Percentiles rank a stretch among this genome's conserved stretches.
phyloP scores from a whole-genome alignment of 768 basidiomycete species.

The Collybia sordida region DNA sequence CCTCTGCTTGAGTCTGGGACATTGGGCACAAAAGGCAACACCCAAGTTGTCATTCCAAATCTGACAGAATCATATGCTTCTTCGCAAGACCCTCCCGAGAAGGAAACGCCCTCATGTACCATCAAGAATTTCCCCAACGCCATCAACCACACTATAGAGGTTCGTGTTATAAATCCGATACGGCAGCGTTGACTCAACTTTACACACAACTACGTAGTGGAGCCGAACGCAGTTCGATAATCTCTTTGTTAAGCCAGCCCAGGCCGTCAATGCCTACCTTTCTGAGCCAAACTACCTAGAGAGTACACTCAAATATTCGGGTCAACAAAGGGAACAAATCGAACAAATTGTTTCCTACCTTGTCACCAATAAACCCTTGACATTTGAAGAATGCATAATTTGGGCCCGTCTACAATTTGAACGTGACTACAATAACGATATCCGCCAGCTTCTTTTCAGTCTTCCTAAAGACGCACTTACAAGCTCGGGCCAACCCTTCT shows the following conservation, averaged over 20 bases:
- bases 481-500: slow-evolving; percentile 93
- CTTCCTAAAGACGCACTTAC: slow-evolving; percentile 93
- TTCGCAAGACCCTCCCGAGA: slow-evolving; percentile 98
- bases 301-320: slow-evolving; percentile 85
- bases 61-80: slow-evolving; percentile 96
- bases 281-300: slow-evolving; percentile 96
- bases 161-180: slow-evolving; percentile 26
- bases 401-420: slow-evolving; percentile 98
- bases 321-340: slow-evolving; percentile 87
- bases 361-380: slow-evolving; percentile 89
- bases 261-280: slow-evolving; percentile 94
- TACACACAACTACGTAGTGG: slow-evolving; percentile 57
- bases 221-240: slow-evolving; percentile 90
- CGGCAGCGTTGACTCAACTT: background rate
- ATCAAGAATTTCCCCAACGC: slow-evolving; percentile 99
- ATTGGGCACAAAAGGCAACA: slow-evolving; percentile 96
- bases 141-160: slow-evolving; percentile 97
- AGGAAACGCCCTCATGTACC: slow-evolving; percentile 94
- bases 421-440: slow-evolving; percentile 89
- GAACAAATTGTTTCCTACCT: slow-evolving; percentile 87
- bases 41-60: slow-evolving; percentile 92
- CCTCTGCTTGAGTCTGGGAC: slow-evolving; percentile 97
- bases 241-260: slow-evolving; percentile 90
- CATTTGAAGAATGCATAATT: slow-evolving; percentile 95
- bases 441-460: slow-evolving; percentile 90